Evolutionary conservation across 2,329 filamentous ascomycete genomes (phyloP), one percentile per base, ranked within the genome.

Genomic region (Phoma sp.): DNA sequence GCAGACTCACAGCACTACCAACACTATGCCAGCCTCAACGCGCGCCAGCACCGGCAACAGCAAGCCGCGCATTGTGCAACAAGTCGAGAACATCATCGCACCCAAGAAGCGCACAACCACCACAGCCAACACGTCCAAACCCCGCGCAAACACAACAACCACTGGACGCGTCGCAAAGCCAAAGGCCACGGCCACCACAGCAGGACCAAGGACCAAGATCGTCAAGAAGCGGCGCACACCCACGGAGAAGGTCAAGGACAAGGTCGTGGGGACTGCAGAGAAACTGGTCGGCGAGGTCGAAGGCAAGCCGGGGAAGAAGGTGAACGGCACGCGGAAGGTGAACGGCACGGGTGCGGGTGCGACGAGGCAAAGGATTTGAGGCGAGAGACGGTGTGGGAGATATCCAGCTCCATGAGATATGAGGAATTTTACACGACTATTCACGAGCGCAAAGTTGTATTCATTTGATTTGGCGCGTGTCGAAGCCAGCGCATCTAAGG

Each of bases 1-100:
- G 13, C 32, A 36, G 25, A 33, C 38, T 15, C 33, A 13, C 36
- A 8, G 12, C 27, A 15, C 19, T 6, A 6, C 21, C 22, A 19
- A 15, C 43, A 56, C 12, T 15, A 56, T 56, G 53, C 43, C 53
- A 33, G 47, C 53, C 31, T 51, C 53, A 17, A 56, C 53, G 25
- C 53, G 53, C 38, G 53, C 53, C 32, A 56, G 47, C 27, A 56
- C 53, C 9, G 62, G 62, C 29, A 61, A 62, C 74, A 79, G 80
- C 60, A 80, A 78, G 71, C 82, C 82, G 58, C 81, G 82, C 68
- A 74, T 84, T 69, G 79, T 84, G 69, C 70, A 76, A 56, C 74
- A 77, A 39, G 69, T 83, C 66, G 81, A 84, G 69, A 78, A 76
- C 66, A 73, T 76, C 48, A 70, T 70, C 51, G 65, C 67, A n/a